Base-by-base conservation (phyloP, 2,329 filamentous ascomycete species). In the Colletotrichum spinosum region DNA sequence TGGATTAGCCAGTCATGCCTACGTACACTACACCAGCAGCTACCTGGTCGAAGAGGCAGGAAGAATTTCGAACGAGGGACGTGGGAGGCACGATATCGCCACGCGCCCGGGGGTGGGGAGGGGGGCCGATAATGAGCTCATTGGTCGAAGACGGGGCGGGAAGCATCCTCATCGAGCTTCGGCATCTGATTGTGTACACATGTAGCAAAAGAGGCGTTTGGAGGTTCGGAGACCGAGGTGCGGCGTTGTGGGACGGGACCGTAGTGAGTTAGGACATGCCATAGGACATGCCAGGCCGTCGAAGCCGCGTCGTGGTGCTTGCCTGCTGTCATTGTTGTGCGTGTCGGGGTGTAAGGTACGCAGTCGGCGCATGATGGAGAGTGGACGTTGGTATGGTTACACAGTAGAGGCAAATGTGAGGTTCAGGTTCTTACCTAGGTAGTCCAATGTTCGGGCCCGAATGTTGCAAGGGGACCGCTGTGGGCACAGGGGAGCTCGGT, bases 11-110 rank as follows among this genome's bases (percentile, higher is more conserved):
- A 67, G 64, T 67, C 64, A 67, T 33, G 45, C 52, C 15, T 50
- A 41, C 44, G 49, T 41, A 49, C 62, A 44, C 53, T 44, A 65
- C 62, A 62, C 62, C 62, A 55, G 41, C 45, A 54, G 39, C 38
- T n/a, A 25, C 49, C 10, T 17, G 34, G 38, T 59, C 59, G 67
- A 68, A 68, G 33, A 37, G 46, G 39, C 41, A 55, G 51, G 67
- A 68, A 68, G 39, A 52, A 55, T 54, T 55, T 68, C 64, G 67
- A 68, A 67, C 52, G 52, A 52, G 17, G 58, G 55, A 44, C 53
- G 55, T 57, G 37, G 54, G 44, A 68, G 59, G 67, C 52, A 63
- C 50, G 48, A 55, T 53, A 38, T 67, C 64, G 67, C 67, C 67
- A 68, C 67, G 67, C 67, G 67, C 62, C 59, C 58, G 38, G 44